Conservation (phyloP, 768 basidiomycete genomes). For the Pleurotus citrinopileatus region DNA sequence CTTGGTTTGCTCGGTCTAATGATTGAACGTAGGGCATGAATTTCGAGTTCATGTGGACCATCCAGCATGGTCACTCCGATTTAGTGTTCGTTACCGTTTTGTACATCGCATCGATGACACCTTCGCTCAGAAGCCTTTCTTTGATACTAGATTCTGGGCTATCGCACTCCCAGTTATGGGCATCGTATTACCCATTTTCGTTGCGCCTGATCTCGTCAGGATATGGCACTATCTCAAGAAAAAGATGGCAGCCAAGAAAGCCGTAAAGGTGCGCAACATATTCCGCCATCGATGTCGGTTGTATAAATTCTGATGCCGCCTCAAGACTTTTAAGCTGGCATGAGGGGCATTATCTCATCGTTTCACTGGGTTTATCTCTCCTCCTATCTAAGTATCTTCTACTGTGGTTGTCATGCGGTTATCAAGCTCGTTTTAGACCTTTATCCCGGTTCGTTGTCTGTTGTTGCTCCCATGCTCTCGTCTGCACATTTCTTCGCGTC, state of each 20-base stretch:
- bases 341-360: too few relatives aligned
- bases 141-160: slow-evolving; percentile 58
- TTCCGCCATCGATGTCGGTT: not conserved
- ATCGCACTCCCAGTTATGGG: slow-evolving; percentile 61
- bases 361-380: too few relatives aligned
- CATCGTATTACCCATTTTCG: slow-evolving; percentile 55
- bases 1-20: not conserved
- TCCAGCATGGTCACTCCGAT: slow-evolving; percentile 38
- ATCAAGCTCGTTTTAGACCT: too few relatives aligned
- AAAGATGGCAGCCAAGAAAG: slow-evolving; percentile 27
- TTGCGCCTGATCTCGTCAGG: slow-evolving; percentile 49
- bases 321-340: too few relatives aligned
- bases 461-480: too few relatives aligned
- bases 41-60: slow-evolving; percentile 52
- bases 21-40: slow-evolving; percentile 60
- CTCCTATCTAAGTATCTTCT: too few relatives aligned
- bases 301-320: too few relatives aligned
- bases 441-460: too few relatives aligned
- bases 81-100: slow-evolving; percentile 35
- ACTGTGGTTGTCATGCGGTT: too few relatives aligned
- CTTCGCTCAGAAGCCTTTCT: not conserved
- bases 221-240: slow-evolving; percentile 47
- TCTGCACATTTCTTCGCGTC: too few relatives aligned
- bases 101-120: not conserved
- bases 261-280: slow-evolving; percentile 32